These are phyloP conservation scores for Leccinum fuscescens DNA, from an alignment of 1,284 basidiomycete species.

Conservation along the genomic window DNA sequence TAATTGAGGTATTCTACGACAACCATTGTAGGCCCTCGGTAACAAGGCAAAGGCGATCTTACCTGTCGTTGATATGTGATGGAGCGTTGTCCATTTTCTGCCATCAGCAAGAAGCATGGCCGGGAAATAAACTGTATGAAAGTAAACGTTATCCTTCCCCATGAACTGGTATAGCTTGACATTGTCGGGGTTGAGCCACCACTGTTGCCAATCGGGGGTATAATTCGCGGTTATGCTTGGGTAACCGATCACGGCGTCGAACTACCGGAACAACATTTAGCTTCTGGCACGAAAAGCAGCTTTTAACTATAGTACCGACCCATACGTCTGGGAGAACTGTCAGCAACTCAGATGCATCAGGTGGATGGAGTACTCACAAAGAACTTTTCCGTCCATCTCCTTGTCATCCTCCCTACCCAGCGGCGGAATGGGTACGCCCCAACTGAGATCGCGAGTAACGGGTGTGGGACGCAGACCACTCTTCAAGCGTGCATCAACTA, in stretches of 20 bases:
- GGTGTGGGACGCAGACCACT: conserved; percentile 87
- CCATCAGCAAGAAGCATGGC: conserved; percentile 89
- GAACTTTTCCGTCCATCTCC: conserved; percentile 91
- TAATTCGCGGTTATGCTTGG: conserved; percentile 97
- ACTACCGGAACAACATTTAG: conserved; percentile 48
- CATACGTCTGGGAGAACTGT: conserved; percentile 65
- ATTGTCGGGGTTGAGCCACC: conserved; percentile 95
- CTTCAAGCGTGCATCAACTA: conserved; percentile 90
- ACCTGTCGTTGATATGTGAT: conserved; percentile 96
- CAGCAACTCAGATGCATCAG: conserved; percentile 1
- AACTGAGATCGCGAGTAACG: conserved; percentile 91
- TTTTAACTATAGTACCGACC: conserved; percentile 45
- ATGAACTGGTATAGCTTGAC: conserved; percentile 98
- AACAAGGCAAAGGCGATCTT: conserved; percentile 16
- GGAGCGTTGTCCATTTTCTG: conserved; percentile 90
- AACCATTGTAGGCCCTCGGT: conserved; percentile 1
- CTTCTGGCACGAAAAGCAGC: background rate
- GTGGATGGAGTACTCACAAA: conserved; percentile 63
- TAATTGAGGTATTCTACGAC: conserved; percentile 94
- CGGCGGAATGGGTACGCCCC: conserved; percentile 92
- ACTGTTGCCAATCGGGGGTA: conserved; percentile 91
- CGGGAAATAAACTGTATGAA: conserved; percentile 97
- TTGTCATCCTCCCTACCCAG: conserved; percentile 71
- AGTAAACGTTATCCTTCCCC: conserved; percentile 98
- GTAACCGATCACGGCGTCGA: conserved; percentile 97